Conservation (phyloP, 2,329 filamentous ascomycete species). For the Trichoderma sp. region DNA sequence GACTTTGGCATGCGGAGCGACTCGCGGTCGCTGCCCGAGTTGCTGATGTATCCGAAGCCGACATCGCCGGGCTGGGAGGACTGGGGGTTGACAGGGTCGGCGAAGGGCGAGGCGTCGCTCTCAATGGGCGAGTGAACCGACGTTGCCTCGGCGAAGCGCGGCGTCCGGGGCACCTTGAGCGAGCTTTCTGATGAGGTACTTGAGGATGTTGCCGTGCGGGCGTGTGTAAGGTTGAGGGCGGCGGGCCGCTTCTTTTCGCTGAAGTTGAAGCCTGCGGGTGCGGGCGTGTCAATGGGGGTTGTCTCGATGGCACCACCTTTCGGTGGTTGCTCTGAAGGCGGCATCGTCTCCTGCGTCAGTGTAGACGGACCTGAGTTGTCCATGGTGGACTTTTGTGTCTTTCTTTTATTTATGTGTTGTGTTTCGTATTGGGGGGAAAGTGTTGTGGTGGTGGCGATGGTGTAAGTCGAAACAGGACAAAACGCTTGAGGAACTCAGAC, state of each 20-base stretch:
- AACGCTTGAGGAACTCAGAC: neutral
- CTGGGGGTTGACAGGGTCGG: conserved; percentile 59
- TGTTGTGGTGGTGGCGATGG: neutral
- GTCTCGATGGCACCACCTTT: neutral
- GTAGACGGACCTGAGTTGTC: conserved; percentile 45
- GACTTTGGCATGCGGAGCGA: conserved; percentile 68
- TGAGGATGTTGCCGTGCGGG: conserved; percentile 52
- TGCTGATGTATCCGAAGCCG: conserved; percentile 87
- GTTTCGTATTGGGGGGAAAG: neutral
- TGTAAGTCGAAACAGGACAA: conserved; percentile 20
- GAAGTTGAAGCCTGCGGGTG: conserved; percentile 34
- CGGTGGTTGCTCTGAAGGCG: neutral
- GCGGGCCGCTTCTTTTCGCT: conserved; percentile 58
- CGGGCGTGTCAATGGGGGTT: conserved; percentile 33
- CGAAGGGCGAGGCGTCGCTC: conserved; percentile 57
- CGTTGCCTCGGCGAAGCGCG: conserved; percentile 80
- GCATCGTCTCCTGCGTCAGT: conserved; percentile 16
- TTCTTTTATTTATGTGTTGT: neutral
- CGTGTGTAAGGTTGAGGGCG: conserved; percentile 57
- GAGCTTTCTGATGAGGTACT: conserved; percentile 58
- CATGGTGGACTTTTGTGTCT: conserved; percentile 36
- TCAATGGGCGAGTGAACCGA: conserved; percentile 77
- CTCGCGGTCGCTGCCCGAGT: conserved; percentile 57
- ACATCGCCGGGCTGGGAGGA: conserved; percentile 75
- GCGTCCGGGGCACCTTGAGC: conserved; percentile 69